Base-by-base conservation (phyloP, 495 filamentous ascomycete genomes). In the Tirmania nivea region DNA sequence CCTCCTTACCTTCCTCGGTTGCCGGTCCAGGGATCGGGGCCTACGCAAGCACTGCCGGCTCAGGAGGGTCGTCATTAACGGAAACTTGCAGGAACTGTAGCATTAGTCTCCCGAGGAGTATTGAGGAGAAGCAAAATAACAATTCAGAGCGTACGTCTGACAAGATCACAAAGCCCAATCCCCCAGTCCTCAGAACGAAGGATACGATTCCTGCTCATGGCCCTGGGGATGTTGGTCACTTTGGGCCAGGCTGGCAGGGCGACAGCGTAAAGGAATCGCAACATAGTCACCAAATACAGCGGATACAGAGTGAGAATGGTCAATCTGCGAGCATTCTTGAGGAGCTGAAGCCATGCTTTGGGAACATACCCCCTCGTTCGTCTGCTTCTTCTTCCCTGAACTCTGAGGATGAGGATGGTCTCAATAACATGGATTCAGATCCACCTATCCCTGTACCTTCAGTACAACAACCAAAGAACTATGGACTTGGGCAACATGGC, bases 21-120 rank as follows among this genome's bases (percentile, higher is more conserved):
- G 37, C 55, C 62, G 55, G 58, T 57, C 54, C 59, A 52, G 45
- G 57, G 35, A 56, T 60, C 58, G 56, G 59, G 54, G 58, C 57
- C 51, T 60, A 55, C 53, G 57, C 67, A 58, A 35, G 69, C 69
- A n/a, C 70, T 47, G 68, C 52, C 71, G 72, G 52, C 71, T 70
- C 35, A 70, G 69, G 50, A 75, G 72, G 56, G 69, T 66, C 39
- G 39, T 45, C 39, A 19, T 76, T 75, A 54, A 74, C 77, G 56
- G 76, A 79, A 52, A 71, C 74, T 17, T 80, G 77, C 60, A 72
- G 75, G 54, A 80, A 77, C 57, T 80, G 77, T 59, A 77, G 75
- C 42, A 62, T 79, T 48, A 80, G 75, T 3, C 66, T 79, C 19
- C 77, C 77, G 3, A 73, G 71, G 57, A 69, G 69, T 52, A 61